Evolutionary conservation across 768 basidiomycete genomes (phyloP).

Genomic region (Pisolithus marmoratus): DNA sequence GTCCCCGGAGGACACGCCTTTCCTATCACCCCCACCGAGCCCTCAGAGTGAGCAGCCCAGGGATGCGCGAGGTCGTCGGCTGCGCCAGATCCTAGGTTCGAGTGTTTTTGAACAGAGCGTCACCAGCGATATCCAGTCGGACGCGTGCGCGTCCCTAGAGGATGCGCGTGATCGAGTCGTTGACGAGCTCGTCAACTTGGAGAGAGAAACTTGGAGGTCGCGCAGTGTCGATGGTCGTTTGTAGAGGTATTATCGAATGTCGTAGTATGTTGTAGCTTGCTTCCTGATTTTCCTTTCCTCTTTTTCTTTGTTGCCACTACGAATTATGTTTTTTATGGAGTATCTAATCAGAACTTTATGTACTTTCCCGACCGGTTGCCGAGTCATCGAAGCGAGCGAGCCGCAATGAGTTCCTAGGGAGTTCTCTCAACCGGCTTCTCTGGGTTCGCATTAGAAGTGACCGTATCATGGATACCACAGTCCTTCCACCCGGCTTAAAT

Average conservation of each 20-base stretch:
- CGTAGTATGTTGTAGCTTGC: no score
- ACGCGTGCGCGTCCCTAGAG: slow-evolving; percentile 39
- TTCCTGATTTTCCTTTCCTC: no score
- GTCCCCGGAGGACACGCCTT: slow-evolving; percentile 12
- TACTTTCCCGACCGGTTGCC: no score
- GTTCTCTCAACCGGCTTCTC: no score
- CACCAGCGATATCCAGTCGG: slow-evolving; percentile 6
- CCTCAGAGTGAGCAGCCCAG: slow-evolving; percentile 27
- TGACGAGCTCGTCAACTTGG: slow-evolving; percentile 52
- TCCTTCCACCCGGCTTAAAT: slow-evolving; percentile 39
- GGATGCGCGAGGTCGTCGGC: slow-evolving; percentile 34
- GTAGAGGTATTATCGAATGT: neutral
- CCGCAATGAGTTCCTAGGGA: no score
- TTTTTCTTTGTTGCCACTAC: no score
- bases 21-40: slow-evolving; percentile 58
- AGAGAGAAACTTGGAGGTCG: slow-evolving; percentile 19
- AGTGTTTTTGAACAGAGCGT: slow-evolving; percentile 36
- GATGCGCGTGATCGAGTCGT: slow-evolving; percentile 75
- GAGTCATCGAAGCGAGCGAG: no score
- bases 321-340: no score
- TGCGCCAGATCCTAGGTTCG: slow-evolving; percentile 53
- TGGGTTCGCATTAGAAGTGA: neutral
- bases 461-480: slow-evolving; percentile 13
- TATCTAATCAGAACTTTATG: no score
- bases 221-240: neutral